Evolutionary conservation across 2,329 filamentous ascomycete genomes (phyloP).

Genomic region (Colletotrichum australisinense): DNA sequence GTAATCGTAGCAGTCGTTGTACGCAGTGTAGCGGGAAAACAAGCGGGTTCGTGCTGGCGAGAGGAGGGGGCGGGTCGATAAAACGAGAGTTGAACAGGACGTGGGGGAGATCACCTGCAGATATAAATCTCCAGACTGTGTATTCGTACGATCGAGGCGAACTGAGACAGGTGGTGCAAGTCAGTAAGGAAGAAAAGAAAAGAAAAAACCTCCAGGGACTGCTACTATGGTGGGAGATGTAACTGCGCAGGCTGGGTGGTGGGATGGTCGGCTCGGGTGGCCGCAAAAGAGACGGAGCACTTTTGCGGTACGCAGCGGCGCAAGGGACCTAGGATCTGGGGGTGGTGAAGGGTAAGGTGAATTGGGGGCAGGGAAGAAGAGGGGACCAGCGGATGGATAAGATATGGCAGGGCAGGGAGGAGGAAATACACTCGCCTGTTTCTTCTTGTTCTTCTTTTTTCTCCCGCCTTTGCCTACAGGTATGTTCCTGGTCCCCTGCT

Average conservation of each 20-base stretch:
- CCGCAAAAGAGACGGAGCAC: conserved; percentile 16
- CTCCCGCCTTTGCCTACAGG: background rate
- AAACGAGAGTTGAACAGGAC: background rate
- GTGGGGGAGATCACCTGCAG: background rate
- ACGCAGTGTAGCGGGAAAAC: conserved; percentile 16
- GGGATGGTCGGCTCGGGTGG: conserved; percentile 11
- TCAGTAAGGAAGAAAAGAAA: background rate
- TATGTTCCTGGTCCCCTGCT: conserved; percentile 16
- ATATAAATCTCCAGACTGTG: background rate
- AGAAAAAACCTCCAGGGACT: background rate
- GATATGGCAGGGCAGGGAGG: conserved; percentile 5
- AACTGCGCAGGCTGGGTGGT: conserved; percentile 30
- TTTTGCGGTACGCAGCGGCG: conserved; percentile 3
- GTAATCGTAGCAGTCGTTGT: background rate
- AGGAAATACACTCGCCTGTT: background rate
- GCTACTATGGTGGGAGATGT: conserved; percentile 7
- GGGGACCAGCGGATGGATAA: conserved; percentile 1
- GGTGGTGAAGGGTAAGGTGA: background rate
- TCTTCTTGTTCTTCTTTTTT: background rate
- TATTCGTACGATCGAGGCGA: background rate
- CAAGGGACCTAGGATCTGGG: conserved; percentile 21
- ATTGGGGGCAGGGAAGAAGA: background rate
- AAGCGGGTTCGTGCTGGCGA: conserved; percentile 2
- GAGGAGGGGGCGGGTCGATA: background rate
- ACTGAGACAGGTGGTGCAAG: conserved; percentile 24